Evolutionary conservation across 805 yeast species (phyloP).

Genomic region (Ogataea neopini): DNA sequence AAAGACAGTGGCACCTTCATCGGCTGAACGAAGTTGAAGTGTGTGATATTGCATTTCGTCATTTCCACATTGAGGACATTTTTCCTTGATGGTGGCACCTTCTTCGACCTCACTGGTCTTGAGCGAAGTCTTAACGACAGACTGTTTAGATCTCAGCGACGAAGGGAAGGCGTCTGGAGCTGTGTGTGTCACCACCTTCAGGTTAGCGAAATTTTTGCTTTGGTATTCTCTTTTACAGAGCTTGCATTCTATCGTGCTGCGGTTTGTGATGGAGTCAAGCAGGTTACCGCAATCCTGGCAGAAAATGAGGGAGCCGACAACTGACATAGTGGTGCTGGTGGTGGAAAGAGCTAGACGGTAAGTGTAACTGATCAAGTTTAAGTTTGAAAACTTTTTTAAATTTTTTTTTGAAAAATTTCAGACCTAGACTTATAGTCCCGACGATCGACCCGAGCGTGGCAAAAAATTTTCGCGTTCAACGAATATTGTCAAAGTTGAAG

Average conservation of each 20-base stretch:
- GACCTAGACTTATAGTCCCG: background rate
- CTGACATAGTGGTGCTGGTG: slow-evolving; percentile 63
- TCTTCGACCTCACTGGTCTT: slow-evolving; percentile 79
- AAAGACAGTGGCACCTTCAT: slow-evolving; percentile 99
- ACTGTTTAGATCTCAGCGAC: slow-evolving; percentile 70
- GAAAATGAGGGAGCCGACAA: slow-evolving; percentile 91
- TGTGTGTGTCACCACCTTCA: slow-evolving; percentile 85
- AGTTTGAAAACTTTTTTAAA: slow-evolving; percentile 5
- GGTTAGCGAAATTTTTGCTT: slow-evolving; percentile 60
- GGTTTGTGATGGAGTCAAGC: slow-evolving; percentile 63
- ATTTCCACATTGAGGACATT: slow-evolving; percentile 97
- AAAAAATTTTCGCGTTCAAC: slow-evolving; percentile 20
- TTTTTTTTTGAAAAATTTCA: slow-evolving; percentile 3
- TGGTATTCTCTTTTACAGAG: slow-evolving; percentile 45
- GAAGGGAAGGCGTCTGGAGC: slow-evolving; percentile 96
- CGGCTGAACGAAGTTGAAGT: slow-evolving; percentile 94
- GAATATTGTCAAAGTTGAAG: background rate
- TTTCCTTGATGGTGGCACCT: slow-evolving; percentile 96
- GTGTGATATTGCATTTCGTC: slow-evolving; percentile 99
- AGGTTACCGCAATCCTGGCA: slow-evolving; percentile 92
- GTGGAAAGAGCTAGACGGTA: background rate
- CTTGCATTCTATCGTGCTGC: slow-evolving; percentile 55
- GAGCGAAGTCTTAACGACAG: slow-evolving; percentile 86
- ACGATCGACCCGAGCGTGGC: slow-evolving; percentile 3
- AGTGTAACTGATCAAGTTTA: background rate